Base-by-base conservation (phyloP, 1,284 basidiomycete genomes). In the Ceratobasidium sp. region DNA sequence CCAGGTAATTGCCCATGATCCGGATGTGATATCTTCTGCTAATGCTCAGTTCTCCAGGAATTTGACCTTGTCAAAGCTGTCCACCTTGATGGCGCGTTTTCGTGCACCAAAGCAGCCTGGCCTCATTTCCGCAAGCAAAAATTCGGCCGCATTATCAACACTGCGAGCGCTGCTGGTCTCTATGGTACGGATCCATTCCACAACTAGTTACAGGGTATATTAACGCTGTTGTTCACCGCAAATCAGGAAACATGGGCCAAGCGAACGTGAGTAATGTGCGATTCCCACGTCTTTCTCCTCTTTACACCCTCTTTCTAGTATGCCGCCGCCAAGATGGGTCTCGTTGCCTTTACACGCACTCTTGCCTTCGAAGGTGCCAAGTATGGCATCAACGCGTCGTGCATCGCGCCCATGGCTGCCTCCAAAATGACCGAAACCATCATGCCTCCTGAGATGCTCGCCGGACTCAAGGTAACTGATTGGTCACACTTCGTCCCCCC, bases 21-120 rank as follows among this genome's bases (percentile, higher is more conserved):
- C 5, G 19, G 6, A 11, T 19, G 5, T 31, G 8, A 41, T 19
- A 13, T 22, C 34, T 7, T 61, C 27, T 3, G 31, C 39, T 46
- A 63, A n/a, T 58, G 31, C 24, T 34, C 34, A 29, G 6, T 56
- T 31, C 22, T 14, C 4, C 78, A 83, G 79, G 94, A 96, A 79
- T 96, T 91, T 86, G 95, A 97, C 80, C 88, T 92, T 76, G 87
- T 98, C 77, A 87, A 89, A 71, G 89, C 92, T 27, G 96, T 99
- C 24, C 98, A 99, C 82, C 85, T 99, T 77, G 98, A 96, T 83
- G 97, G 96, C 68, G 91, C 97, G 0, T 99, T 91, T 83, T 86
- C 95, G n/a, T 98, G 95, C 83, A 93, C 94, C 54, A 97, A 96
- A 82, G 97, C 98, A 56, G 95, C 90, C 41, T 99, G 97, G 98